These are phyloP conservation scores for Amaranthus palmeri DNA, from an alignment of 148 eudicot species.

Conservation along the genomic window DNA sequence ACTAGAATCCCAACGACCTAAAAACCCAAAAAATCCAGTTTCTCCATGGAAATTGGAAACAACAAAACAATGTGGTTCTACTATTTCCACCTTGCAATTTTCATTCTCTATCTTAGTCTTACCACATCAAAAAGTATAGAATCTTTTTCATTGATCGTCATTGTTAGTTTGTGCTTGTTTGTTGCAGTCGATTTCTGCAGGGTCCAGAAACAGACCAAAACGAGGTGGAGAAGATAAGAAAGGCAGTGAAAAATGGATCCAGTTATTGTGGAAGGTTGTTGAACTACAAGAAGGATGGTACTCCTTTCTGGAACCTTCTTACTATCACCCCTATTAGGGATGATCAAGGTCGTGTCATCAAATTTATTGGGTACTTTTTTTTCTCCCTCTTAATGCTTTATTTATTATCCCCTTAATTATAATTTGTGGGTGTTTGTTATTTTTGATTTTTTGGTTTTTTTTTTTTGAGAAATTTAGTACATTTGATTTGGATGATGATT, in stretches of 20 bases:
- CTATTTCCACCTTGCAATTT: too few species aligned
- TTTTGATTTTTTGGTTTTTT: too few species aligned
- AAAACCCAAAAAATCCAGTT: too few species aligned
- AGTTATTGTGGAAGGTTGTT: slow-evolving; percentile 91
- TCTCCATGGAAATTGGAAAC: too few species aligned
- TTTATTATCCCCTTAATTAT: too few species aligned
- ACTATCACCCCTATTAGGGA: slow-evolving; percentile 90
- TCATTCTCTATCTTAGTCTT: too few species aligned
- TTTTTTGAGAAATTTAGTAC: too few species aligned
- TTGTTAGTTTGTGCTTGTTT: background rate
- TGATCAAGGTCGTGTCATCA: slow-evolving; percentile 68
- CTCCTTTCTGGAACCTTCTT: slow-evolving; percentile 98
- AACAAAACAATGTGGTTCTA: too few species aligned
- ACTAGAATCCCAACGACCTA: too few species aligned
- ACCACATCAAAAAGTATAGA: background rate
- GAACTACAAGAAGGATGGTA: slow-evolving; percentile 92
- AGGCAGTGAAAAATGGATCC: slow-evolving; percentile 60
- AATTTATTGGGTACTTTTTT: slow-evolving; percentile 76
- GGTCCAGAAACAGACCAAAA: slow-evolving; percentile 82
- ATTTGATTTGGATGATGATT: too few species aligned
- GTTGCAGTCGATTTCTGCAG: slow-evolving; percentile 87
- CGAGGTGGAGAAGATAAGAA: slow-evolving; percentile 76
- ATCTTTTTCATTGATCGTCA: background rate
- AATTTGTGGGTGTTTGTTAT: too few species aligned
- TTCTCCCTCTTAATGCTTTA: background rate